phyloP scores from a whole-genome alignment of 768 basidiomycete species.

The Rhodotorula paludigena region DNA sequence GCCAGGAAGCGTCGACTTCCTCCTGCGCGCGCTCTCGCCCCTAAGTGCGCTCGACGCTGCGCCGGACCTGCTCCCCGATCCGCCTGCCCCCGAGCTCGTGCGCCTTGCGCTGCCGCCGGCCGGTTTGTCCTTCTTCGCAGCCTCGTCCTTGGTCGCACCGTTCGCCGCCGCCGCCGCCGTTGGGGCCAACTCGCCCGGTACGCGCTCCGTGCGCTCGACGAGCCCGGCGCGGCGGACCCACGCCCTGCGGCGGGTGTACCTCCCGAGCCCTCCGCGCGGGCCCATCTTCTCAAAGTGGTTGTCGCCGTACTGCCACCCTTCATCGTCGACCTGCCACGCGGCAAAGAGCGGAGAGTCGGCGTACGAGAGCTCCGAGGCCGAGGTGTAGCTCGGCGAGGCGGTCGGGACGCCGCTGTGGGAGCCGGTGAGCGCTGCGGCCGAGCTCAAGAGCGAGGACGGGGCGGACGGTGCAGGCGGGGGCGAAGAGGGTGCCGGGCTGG shows the following conservation, averaged over 20 bases:
- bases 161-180: neutral
- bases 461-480: neutral
- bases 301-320: slow-evolving; percentile 52
- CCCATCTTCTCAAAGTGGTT: slow-evolving; percentile 52
- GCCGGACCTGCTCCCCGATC: neutral
- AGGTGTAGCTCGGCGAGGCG: neutral
- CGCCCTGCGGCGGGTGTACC: slow-evolving; percentile 41
- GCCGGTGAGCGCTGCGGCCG: slow-evolving; percentile 23
- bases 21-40: neutral
- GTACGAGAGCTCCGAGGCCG: neutral
- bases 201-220: slow-evolving; percentile 37
- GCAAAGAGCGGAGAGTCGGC: slow-evolving; percentile 18
- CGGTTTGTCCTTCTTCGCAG: neutral
- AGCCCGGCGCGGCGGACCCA: slow-evolving; percentile 43
- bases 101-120: neutral
- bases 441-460: neutral
- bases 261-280: slow-evolving; percentile 49
- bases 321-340: slow-evolving; percentile 45
- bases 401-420: neutral
- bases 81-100: neutral
- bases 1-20: neutral
- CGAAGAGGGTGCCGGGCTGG: neutral
- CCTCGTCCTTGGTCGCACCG: neutral
- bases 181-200: slow-evolving; percentile 3
- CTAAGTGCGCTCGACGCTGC: neutral